These are phyloP conservation scores for Pisolithus thermaeus DNA, from an alignment of 1,284 basidiomycete species.

Conservation along the genomic window DNA sequence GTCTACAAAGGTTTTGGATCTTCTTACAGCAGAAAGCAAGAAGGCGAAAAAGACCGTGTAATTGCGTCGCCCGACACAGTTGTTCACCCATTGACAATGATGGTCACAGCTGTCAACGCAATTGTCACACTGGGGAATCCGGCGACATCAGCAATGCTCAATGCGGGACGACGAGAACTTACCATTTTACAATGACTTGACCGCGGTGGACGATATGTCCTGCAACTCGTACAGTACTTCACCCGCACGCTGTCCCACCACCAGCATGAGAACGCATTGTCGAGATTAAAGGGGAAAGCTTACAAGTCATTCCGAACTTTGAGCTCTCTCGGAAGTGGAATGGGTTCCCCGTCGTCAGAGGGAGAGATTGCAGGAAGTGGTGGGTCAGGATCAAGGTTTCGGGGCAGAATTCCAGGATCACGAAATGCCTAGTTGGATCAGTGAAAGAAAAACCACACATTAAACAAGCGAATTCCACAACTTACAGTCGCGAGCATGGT, in stretches of 20 bases:
- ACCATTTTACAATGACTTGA: slow-evolving; percentile 93
- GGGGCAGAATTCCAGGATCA: slow-evolving; percentile 88
- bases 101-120: slow-evolving; percentile 90
- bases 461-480: slow-evolving; percentile 7
- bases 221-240: slow-evolving; percentile 89
- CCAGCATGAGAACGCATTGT: not conserved
- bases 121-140: slow-evolving; percentile 71
- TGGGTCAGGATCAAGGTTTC: slow-evolving; percentile 79
- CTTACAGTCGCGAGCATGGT: slow-evolving; percentile 74
- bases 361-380: slow-evolving; percentile 60
- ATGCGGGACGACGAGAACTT: slow-evolving; percentile 17
- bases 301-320: slow-evolving; percentile 74
- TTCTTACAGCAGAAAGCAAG: slow-evolving; percentile 64
- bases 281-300: slow-evolving; percentile 26
- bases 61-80: slow-evolving; percentile 87
- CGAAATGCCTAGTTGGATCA: slow-evolving; percentile 51
- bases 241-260: slow-evolving; percentile 62
- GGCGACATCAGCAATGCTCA: slow-evolving; percentile 3
- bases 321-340: slow-evolving; percentile 76
- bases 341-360: slow-evolving; percentile 53
- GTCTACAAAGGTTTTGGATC: not conserved
- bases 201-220: slow-evolving; percentile 83
- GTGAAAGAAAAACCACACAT: not conserved
- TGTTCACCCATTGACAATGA: slow-evolving; percentile 94
- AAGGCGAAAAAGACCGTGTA: slow-evolving; percentile 87